phyloP scores from a whole-genome alignment of 1,284 basidiomycete species.

The Cutaneotrichosporon arboriforme region DNA sequence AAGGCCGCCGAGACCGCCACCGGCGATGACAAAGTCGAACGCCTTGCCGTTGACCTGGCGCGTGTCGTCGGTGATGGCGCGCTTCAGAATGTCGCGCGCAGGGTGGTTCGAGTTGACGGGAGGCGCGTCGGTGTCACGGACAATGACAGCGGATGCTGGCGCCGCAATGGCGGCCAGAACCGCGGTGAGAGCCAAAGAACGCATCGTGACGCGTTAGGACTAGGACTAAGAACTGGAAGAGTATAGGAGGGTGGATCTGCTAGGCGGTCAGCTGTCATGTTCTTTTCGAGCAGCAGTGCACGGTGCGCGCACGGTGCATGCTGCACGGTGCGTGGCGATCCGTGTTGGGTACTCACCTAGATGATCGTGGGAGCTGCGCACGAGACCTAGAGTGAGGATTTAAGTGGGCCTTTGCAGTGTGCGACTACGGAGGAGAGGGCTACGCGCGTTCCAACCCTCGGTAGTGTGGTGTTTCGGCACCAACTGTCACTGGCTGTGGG shows the following conservation, averaged over 20 bases:
- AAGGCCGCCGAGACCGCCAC: constrained; percentile 67
- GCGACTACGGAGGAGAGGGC: no score
- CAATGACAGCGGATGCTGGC: not conserved
- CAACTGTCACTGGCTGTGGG: no score
- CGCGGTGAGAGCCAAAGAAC: constrained; percentile 1
- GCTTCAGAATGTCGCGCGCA: constrained; percentile 23
- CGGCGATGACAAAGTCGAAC: constrained; percentile 48
- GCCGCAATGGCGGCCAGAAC: constrained; percentile 8
- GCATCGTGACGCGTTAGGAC: not conserved
- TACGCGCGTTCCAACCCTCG: no score
- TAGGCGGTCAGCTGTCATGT: not conserved
- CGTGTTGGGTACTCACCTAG: not conserved
- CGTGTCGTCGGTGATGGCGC: constrained; percentile 32
- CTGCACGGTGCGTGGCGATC: not conserved
- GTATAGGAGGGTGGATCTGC: not conserved
- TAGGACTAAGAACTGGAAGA: no score
- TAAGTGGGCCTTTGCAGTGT: no score
- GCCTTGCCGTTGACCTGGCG: constrained; percentile 24
- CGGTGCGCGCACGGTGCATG: not conserved
- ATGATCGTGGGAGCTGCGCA: not conserved
- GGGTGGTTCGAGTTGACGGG: constrained; percentile 28
- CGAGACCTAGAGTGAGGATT: no score
- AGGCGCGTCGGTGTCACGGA: not conserved
- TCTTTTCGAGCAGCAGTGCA: not conserved
- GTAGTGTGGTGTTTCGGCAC: no score